Base-by-base conservation (phyloP, 1,284 basidiomycete genomes). In the Chalciporus sp. region DNA sequence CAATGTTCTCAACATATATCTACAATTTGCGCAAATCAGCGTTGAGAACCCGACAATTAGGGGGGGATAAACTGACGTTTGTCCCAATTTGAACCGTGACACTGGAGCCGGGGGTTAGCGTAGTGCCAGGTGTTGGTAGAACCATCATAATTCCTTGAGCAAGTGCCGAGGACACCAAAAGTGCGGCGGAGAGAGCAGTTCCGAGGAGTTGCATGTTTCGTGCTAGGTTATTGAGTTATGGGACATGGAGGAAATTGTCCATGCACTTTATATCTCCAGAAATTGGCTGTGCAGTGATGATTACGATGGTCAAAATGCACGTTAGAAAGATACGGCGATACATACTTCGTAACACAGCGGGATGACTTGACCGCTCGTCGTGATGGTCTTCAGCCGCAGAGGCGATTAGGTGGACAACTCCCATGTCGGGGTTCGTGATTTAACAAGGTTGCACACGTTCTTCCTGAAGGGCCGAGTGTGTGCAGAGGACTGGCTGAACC, bases 31-130 rank as follows among this genome's bases (percentile, higher is more conserved):
- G 10, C 6, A 17, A 17, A 11, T 44, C n/a, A 31, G 17, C 2
- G 29, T 4, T 12, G 12, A 33, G 17, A 19, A 16, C 5, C n/a
- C 4, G 14, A n/a, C 20, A 8, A 43, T 27, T n/a, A n/a, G n/a
- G n/a, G n/a, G n/a, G 4, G 23, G 31, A 17, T 10, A 40, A 12
- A 29, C 55, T 39, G 29, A 57, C 55, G 3, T 27, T 19, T 5
- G 29, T 17, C 20, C 42, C 54, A 19, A 57, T 31, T 35, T 51
- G 54, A 17, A 57, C 47, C 7, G 54, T 57, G 37, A 51, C 29
- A 42, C 17, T 57, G 17, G 47, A 11, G 19, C 55, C 55, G 6
- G 55, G 27, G 23, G 49, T 47, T 20, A 58, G 41, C 17, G 20
- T 48, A n/a, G 55, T 57, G 8, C 55, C 56, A 20, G 54, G 12